Percentiles rank a stretch among this genome's conserved stretches.
Evolutionary conservation across 768 basidiomycete genomes (phyloP).

Genomic region (Boletales sp.): DNA sequence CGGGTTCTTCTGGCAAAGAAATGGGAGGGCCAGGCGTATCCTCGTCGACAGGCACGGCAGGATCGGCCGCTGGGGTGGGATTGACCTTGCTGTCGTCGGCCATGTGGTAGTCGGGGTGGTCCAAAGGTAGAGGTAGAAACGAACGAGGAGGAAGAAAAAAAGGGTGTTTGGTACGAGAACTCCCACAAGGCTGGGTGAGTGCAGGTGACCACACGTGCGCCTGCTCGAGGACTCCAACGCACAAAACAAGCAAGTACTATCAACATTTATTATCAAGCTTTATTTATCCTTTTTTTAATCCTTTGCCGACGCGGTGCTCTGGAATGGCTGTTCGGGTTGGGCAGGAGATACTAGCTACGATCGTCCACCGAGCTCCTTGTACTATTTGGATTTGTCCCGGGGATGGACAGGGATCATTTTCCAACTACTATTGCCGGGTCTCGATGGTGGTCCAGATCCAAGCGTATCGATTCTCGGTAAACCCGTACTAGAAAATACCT

Average conservation of each 20-base stretch:
- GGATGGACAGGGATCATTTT: too few species aligned
- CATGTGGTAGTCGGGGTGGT: slow-evolving; percentile 11
- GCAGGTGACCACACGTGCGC: slow-evolving; percentile 22
- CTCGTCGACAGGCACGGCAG: slow-evolving; percentile 35
- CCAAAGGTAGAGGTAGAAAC: background rate
- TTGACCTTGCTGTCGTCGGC: slow-evolving; percentile 15
- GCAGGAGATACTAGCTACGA: too few species aligned
- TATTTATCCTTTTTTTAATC: too few species aligned
- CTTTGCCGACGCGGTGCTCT: background rate
- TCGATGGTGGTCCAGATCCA: too few species aligned
- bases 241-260: slow-evolving; percentile 14
- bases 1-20: slow-evolving; percentile 68
- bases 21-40: slow-evolving; percentile 55
- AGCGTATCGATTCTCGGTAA: too few species aligned
- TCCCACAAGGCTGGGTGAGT: slow-evolving; percentile 12
- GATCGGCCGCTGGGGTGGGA: slow-evolving; percentile 5
- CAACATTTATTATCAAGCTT: too few species aligned
- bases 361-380: too few species aligned
- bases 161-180: background rate
- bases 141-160: slow-evolving; percentile 7
- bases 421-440: too few species aligned
- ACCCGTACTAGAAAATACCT: too few species aligned
- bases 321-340: too few species aligned
- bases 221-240: slow-evolving; percentile 1
- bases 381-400: too few species aligned